These are phyloP conservation scores for Eutrema yunnanense DNA, from an alignment of 345 rosid genomes.

Conservation along the genomic window DNA sequence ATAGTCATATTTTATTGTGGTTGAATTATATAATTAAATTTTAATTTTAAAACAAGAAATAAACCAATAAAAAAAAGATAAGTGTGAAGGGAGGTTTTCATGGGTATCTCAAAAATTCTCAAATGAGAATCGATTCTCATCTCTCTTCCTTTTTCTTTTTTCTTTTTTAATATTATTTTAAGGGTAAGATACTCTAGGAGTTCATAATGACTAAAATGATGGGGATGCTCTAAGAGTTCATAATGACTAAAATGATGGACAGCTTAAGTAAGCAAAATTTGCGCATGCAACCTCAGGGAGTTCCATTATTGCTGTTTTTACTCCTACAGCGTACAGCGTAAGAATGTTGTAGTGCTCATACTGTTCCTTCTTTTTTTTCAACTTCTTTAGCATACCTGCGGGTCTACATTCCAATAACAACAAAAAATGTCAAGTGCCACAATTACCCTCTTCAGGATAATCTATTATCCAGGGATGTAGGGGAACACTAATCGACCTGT, in stretches of 20 bases:
- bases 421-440: slow-evolving; percentile 9
- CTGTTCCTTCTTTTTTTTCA: slow-evolving; percentile 47
- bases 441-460: slow-evolving; percentile 10
- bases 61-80: no score
- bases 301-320: slow-evolving; percentile 70
- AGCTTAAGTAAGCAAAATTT: neutral
- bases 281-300: slow-evolving; percentile 68
- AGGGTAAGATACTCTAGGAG: neutral
- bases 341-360: slow-evolving; percentile 78
- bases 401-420: slow-evolving; percentile 41
- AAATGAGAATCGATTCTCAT: no score
- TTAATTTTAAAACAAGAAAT: no score
- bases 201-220: slow-evolving; percentile 2
- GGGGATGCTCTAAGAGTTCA: neutral
- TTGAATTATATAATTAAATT: no score
- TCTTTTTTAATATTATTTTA: no score
- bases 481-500: slow-evolving; percentile 41
- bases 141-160: no score
- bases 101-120: no score
- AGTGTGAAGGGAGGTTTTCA: no score
- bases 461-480: neutral
- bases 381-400: slow-evolving; percentile 55
- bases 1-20: no score
- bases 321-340: slow-evolving; percentile 59
- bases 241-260: neutral